phyloP scores from a whole-genome alignment of 306 rosid genomes.

The Prunus armeniaca region DNA sequence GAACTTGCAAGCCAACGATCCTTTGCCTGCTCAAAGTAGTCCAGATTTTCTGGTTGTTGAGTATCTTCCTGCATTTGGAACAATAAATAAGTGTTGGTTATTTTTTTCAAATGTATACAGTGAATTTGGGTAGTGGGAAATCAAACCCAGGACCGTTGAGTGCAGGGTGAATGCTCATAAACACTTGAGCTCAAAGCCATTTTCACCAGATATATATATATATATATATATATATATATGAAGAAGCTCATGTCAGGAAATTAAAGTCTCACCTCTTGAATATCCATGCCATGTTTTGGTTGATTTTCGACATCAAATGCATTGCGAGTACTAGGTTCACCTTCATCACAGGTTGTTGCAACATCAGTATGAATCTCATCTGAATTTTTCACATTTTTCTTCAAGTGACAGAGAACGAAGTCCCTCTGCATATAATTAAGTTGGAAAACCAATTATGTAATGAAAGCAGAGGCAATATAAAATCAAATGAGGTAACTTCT shows the following conservation, averaged over 20 bases:
- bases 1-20: background rate
- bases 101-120: no score
- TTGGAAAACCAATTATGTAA: background rate
- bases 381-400: slow-evolving; percentile 2
- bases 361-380: slow-evolving; percentile 14
- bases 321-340: slow-evolving; percentile 24
- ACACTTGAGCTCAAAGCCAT: no score
- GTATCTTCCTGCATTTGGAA: slow-evolving; percentile 12
- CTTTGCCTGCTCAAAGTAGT: background rate
- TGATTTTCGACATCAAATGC: slow-evolving; percentile 18
- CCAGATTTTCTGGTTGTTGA: background rate
- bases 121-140: no score
- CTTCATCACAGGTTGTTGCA: slow-evolving; percentile 15
- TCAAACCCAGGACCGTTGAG: no score
- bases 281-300: background rate
- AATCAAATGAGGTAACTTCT: no score
- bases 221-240: no score
- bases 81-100: slow-evolving; percentile 12
- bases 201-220: no score
- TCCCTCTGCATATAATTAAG: slow-evolving; percentile 34
- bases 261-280: slow-evolving; percentile 30
- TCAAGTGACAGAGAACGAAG: slow-evolving; percentile 45
- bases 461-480: background rate
- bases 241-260: background rate
- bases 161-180: no score